A percentile compares a stretch with the other conserved stretches of the same genome.
Conservation (phyloP, 352 stramenopile genomes). For the Pseudoperonospora humuli region DNA sequence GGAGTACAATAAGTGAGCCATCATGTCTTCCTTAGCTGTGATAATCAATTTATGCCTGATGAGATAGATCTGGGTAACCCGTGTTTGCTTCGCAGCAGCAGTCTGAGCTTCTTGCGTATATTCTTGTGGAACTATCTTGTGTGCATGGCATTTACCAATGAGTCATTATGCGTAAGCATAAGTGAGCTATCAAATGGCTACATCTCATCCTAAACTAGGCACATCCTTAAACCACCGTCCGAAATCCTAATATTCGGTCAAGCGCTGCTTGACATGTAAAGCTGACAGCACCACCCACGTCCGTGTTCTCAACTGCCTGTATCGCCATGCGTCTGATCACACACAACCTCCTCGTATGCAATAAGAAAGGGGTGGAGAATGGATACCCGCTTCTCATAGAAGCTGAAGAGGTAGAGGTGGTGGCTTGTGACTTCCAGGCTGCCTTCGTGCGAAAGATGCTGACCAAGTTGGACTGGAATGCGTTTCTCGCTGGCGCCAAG, state of each 20-base stretch:
- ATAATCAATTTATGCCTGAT: not conserved
- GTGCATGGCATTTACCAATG: too few species aligned
- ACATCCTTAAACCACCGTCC: not conserved
- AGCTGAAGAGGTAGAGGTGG: constrained; percentile 68
- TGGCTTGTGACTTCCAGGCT: constrained; percentile 73
- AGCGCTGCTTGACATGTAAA: constrained; percentile 1
- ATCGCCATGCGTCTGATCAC: constrained; percentile 86
- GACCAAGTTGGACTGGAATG: constrained; percentile 83
- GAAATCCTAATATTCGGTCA: not conserved
- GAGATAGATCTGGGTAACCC: not conserved
- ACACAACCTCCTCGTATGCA: constrained; percentile 92
- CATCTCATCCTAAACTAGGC: not conserved
- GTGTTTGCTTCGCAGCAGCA: too few species aligned
- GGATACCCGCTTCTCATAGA: constrained; percentile 90
- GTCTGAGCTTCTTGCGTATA: too few species aligned
- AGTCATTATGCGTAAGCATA: not conserved
- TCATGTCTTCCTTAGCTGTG: not conserved
- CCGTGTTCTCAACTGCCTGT: not conserved
- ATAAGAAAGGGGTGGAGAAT: constrained; percentile 90
- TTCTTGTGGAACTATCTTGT: too few species aligned
- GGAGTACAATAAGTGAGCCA: constrained; percentile 24
- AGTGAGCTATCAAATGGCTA: not conserved
- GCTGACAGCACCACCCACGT: too few species aligned
- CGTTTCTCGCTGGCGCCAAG: constrained; percentile 75
- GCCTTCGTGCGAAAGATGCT: constrained; percentile 88